These are phyloP conservation scores for Tuber melanosporum DNA, from an alignment of 495 filamentous ascomycete genomes.

Conservation along the genomic window DNA sequence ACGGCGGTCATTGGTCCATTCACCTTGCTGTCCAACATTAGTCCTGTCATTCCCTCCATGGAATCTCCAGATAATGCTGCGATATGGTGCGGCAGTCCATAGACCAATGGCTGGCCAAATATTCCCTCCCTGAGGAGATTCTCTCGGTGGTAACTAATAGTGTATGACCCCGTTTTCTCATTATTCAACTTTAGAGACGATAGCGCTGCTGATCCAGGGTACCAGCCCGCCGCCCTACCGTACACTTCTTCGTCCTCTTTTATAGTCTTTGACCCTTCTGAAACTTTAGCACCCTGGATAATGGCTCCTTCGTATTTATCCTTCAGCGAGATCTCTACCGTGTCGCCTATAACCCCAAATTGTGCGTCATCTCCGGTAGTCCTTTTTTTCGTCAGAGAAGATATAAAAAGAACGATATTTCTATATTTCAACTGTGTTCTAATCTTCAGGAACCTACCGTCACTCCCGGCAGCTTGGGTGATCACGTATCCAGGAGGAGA, in stretches of 20 bases:
- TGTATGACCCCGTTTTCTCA: constrained; percentile 60
- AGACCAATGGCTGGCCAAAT: constrained; percentile 62
- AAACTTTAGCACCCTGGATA: constrained; percentile 67
- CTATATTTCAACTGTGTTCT: not conserved
- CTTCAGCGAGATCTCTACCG: not conserved
- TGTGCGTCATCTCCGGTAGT: not conserved
- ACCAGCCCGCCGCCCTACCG: constrained; percentile 68
- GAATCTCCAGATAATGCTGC: constrained; percentile 53
- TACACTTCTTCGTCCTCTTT: constrained; percentile 53
- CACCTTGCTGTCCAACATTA: constrained; percentile 37
- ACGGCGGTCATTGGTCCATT: constrained; percentile 72
- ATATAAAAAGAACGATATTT: constrained; percentile 4
- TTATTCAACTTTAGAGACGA: constrained; percentile 51
- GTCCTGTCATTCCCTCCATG: constrained; percentile 49
- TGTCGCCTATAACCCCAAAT: not conserved
- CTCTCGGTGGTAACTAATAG: constrained; percentile 51
- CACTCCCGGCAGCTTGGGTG: not conserved
- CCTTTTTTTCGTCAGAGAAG: constrained; percentile 42
- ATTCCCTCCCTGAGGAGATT: constrained; percentile 34
- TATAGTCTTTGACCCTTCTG: constrained; percentile 43
- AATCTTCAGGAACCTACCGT: constrained; percentile 1
- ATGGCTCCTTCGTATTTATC: constrained; percentile 47
- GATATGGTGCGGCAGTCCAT: constrained; percentile 78
- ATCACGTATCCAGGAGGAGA: constrained; percentile 40
- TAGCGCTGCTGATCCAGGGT: constrained; percentile 56